Conservation (phyloP, 2,329 filamentous ascomycete species). For the Tetracladium maxilliforme region DNA sequence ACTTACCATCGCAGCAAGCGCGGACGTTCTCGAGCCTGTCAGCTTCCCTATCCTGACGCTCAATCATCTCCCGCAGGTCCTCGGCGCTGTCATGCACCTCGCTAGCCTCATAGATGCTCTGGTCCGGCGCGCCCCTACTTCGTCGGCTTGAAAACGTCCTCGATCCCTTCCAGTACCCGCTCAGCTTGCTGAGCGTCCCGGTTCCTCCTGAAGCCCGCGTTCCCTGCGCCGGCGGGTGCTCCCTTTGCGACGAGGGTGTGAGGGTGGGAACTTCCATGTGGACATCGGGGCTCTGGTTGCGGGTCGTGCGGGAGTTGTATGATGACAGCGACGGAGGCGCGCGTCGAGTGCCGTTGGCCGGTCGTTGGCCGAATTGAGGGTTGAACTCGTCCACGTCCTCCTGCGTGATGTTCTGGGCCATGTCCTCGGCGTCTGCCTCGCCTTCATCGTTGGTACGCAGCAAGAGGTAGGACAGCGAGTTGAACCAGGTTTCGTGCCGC, state of each 20-base stretch:
- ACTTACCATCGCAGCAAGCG: constrained; percentile 91
- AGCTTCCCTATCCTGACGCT: constrained; percentile 60
- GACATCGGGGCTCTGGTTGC: constrained; percentile 45
- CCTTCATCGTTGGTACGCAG: constrained; percentile 56
- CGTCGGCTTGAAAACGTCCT: too few relatives aligned
- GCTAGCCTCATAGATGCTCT: constrained; percentile 35
- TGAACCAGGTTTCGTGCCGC: constrained; percentile 97
- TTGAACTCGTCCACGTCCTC: constrained; percentile 73
- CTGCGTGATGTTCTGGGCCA: constrained; percentile 37
- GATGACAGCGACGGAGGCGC: constrained; percentile 59
- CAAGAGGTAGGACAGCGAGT: constrained; percentile 84
- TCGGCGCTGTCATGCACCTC: constrained; percentile 66
- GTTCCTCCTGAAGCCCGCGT: not conserved
- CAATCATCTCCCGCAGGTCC: constrained; percentile 67
- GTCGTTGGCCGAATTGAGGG: constrained; percentile 27
- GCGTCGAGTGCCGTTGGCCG: constrained; percentile 26
- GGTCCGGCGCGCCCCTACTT: constrained; percentile 19
- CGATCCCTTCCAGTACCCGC: constrained; percentile 48
- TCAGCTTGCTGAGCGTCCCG: constrained; percentile 21
- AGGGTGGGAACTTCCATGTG: constrained; percentile 37
- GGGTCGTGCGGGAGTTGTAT: constrained; percentile 60
- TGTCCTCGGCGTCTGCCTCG: constrained; percentile 45
- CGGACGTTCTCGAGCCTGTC: constrained; percentile 87
- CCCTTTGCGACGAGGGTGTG: constrained; percentile 30
- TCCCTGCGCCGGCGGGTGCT: constrained; percentile 10